Evolutionary conservation across 1,139 yeast species (phyloP), one percentile per base, ranked within the genome.

Genomic region (Taphrina wiesneri): DNA sequence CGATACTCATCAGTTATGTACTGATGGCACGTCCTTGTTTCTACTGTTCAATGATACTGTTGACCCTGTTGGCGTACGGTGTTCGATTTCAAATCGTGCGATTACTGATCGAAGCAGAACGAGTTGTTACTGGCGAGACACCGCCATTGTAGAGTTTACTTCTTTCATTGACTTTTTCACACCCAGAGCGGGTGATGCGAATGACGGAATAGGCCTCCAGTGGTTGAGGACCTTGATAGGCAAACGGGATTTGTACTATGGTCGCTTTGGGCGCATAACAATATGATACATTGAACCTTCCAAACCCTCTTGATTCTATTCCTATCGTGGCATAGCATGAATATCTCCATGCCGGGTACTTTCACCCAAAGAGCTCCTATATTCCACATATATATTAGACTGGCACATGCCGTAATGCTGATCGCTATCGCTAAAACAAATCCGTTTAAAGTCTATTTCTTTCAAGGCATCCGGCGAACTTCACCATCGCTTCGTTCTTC

Each of bases 111-210:
- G 34, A 30, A 30, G 43, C n/a, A 59, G 63, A 21, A 60, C 64
- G 30, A 47, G 56, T 23, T 51, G 51, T 26, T 60, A 60, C 26
- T 60, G 64, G 64, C 56, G 64, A 9, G 57, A 49, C n/a, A 19
- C 64, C 11, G 45, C 64, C 15, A 36, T 60, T n/a, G 30, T 60
- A 25, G 57, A 60, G n/a, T 60, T 49, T 51, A 60, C 51, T 6
- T 49, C 64, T 30, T 30, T 60, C 51, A 32, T 51, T 13, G 64
- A 51, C 43, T 60, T 60, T 41, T 60, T 60, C 52, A 39, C 47
- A 4, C 59, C 59, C 15, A 30, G 49, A 6, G 36, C 34, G 9
- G 26, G 28, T 5, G 49, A 54, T 6, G 21, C 25, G 13, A 21
- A 21, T 4, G 59, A 54, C 7, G 32, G 34, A 13, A 41, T 25